These are phyloP conservation scores for Rhizophagus clarus DNA, from an alignment of 192 early-diverging fungal genomes.

Conservation along the genomic window DNA sequence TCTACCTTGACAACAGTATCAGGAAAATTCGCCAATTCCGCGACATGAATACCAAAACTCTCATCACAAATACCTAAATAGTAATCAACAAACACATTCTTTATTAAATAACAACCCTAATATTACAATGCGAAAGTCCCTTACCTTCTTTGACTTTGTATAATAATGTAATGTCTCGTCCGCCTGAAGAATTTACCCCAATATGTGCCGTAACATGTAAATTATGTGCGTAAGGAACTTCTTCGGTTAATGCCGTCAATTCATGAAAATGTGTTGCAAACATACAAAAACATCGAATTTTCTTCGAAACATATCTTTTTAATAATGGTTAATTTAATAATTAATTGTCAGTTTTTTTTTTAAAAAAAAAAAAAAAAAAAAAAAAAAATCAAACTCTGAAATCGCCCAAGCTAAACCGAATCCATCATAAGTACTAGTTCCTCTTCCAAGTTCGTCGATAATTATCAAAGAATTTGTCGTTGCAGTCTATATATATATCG, in stretches of 20 bases:
- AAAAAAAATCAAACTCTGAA: conserved; percentile 88
- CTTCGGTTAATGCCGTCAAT: conserved; percentile 78
- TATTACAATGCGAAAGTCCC: background rate
- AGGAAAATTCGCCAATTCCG: conserved; percentile 91
- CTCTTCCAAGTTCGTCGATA: conserved; percentile 94
- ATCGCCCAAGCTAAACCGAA: conserved; percentile 99
- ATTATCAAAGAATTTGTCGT: conserved; percentile 85
- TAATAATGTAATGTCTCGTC: conserved; percentile 80
- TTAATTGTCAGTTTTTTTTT: background rate
- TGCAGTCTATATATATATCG: conserved; percentile 55
- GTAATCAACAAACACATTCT: conserved; percentile 5
- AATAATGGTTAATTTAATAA: conserved; percentile 21
- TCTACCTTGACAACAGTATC: conserved; percentile 63
- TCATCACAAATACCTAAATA: conserved; percentile 82
- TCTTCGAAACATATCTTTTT: conserved; percentile 67
- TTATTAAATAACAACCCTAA: background rate
- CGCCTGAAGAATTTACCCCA: conserved; percentile 31
- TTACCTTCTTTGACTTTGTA: conserved; percentile 85
- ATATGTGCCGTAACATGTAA: conserved; percentile 81
- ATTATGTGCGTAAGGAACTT: conserved; percentile 78
- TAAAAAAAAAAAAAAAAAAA: conserved; percentile 6
- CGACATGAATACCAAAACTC: conserved; percentile 98
- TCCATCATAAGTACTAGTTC: conserved; percentile 98
- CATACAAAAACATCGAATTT: conserved; percentile 73
- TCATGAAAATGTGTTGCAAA: conserved; percentile 99